Percentiles rank a stretch among this genome's conserved stretches.
phyloP scores from a whole-genome alignment of 2,329 filamentous ascomycete species.

The Fusarium buxicola region DNA sequence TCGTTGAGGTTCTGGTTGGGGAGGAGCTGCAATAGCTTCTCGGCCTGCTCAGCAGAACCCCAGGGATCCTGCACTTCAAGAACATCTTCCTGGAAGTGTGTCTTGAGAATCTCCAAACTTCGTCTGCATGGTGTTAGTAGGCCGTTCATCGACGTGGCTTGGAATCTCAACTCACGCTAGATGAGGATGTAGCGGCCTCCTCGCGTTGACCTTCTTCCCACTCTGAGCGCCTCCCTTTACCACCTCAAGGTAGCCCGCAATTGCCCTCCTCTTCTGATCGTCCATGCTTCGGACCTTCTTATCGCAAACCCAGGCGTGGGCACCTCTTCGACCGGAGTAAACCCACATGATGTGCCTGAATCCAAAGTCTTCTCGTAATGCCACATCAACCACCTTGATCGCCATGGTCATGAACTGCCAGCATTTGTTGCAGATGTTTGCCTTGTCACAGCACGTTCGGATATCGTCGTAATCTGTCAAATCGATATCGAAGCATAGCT shows the following conservation, averaged over 20 bases:
- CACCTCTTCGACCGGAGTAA: slow-evolving; percentile 95
- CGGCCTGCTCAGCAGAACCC: slow-evolving; percentile 74
- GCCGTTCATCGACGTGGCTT: background rate
- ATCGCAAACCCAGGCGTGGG: slow-evolving; percentile 98
- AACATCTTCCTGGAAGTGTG: slow-evolving; percentile 86
- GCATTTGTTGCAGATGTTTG: slow-evolving; percentile 93
- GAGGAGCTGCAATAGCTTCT: slow-evolving; percentile 84
- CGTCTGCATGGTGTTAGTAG: slow-evolving; percentile 62
- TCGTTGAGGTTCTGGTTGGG: slow-evolving; percentile 83
- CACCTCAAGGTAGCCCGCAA: slow-evolving; percentile 91
- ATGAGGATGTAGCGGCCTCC: slow-evolving; percentile 90
- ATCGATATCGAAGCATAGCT: slow-evolving; percentile 99
- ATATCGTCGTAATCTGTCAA: slow-evolving; percentile 99
- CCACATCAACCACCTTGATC: slow-evolving; percentile 90
- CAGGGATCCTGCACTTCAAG: slow-evolving; percentile 90
- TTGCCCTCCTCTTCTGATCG: slow-evolving; percentile 84
- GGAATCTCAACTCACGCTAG: slow-evolving; percentile 67
- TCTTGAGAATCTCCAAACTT: slow-evolving; percentile 85
- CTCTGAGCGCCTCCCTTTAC: slow-evolving; percentile 87
- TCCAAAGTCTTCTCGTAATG: slow-evolving; percentile 92
- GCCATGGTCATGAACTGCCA: slow-evolving; percentile 99
- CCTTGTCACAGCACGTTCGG: slow-evolving; percentile 92
- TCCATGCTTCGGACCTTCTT: slow-evolving; percentile 85
- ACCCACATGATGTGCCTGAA: slow-evolving; percentile 99
- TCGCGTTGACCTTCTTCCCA: slow-evolving; percentile 87